A percentile compares a stretch with the other conserved stretches of the same genome.
phyloP scores from a whole-genome alignment of 2,329 filamentous ascomycete species.

The Fusarium haematococcum region DNA sequence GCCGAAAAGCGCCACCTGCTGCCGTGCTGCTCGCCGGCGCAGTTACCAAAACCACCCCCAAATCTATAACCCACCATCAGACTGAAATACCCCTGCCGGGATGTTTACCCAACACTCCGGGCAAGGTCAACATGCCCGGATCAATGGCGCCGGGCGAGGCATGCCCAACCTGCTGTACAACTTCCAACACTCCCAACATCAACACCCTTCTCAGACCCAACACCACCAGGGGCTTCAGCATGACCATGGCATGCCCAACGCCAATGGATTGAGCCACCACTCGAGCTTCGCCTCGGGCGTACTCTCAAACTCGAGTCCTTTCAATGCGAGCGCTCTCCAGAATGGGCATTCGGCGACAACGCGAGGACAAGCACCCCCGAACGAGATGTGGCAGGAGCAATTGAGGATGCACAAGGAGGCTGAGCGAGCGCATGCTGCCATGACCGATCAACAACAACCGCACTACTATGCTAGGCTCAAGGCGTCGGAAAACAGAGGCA shows the following conservation, averaged over 20 bases:
- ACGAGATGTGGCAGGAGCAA: conserved; percentile 89
- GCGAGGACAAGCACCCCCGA: conserved; percentile 65
- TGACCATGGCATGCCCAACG: conserved; percentile 66
- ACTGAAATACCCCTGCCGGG: conserved; percentile 50
- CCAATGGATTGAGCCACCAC: conserved; percentile 65
- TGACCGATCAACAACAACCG: conserved; percentile 73
- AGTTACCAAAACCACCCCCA: conserved; percentile 32
- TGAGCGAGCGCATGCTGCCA: conserved; percentile 78
- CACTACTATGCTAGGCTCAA: conserved; percentile 80
- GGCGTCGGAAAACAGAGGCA: conserved; percentile 76
- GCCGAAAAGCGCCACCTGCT: conserved; percentile 36
- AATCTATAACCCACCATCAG: conserved; percentile 24
- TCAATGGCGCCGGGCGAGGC: conserved; percentile 71
- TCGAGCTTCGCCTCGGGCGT: conserved; percentile 53
- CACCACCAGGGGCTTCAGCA: conserved; percentile 71
- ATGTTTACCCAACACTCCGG: conserved; percentile 78
- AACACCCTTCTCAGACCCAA: conserved; percentile 74
- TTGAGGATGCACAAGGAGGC: conserved; percentile 83
- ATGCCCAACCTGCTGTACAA: conserved; percentile 76
- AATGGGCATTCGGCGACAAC: conserved; percentile 66
- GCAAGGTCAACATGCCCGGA: conserved; percentile 79
- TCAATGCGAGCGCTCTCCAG: conserved; percentile 64
- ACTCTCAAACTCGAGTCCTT: conserved; percentile 73
- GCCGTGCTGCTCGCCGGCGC: conserved; percentile 48
- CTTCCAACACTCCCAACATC: conserved; percentile 71